A percentile compares a stretch with the other conserved stretches of the same genome.
These are phyloP conservation scores for Candida chauliodis DNA, from an alignment of 805 yeast genomes.

Conservation along the genomic window DNA sequence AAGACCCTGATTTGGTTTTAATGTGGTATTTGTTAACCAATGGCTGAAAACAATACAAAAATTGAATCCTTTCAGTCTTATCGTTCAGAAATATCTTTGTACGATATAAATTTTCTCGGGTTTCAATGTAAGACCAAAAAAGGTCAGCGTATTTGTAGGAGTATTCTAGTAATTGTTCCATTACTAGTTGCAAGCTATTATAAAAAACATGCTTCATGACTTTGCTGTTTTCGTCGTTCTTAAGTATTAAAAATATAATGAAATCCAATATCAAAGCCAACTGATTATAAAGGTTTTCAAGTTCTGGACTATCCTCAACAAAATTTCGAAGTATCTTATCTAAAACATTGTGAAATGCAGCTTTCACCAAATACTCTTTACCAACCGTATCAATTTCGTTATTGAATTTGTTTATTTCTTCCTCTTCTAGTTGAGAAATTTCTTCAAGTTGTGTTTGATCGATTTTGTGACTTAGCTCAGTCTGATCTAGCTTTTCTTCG, in stretches of 20 bases:
- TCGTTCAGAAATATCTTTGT: conserved; percentile 24
- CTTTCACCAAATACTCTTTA: conserved; percentile 17
- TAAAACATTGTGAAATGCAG: conserved; percentile 22
- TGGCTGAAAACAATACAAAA: conserved; percentile 37
- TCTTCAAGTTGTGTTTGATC: conserved; percentile 1
- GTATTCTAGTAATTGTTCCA: conserved; percentile 20
- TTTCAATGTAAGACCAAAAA: conserved; percentile 39
- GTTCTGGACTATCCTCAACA: background rate
- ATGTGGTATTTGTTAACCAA: conserved; percentile 28
- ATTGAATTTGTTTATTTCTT: conserved; percentile 20
- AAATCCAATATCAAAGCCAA: conserved; percentile 25
- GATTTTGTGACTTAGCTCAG: conserved; percentile 2
- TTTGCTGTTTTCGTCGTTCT: conserved; percentile 8
- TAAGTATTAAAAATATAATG: conserved; percentile 18
- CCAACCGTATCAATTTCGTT: conserved; percentile 17
- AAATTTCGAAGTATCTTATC: conserved; percentile 9
- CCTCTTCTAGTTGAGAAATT: conserved; percentile 5
- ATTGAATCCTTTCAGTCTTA: conserved; percentile 34
- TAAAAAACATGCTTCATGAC: conserved; percentile 23
- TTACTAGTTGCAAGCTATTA: conserved; percentile 19
- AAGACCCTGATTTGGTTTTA: conserved; percentile 16
- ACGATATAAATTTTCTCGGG: conserved; percentile 22
- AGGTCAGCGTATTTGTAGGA: conserved; percentile 18
- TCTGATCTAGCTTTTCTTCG: conserved; percentile 3
- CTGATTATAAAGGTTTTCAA: conserved; percentile 8